A percentile compares a stretch with the other conserved stretches of the same genome.
phyloP scores from a whole-genome alignment of 306 rosid genomes.

The Gillenia trifoliata region DNA sequence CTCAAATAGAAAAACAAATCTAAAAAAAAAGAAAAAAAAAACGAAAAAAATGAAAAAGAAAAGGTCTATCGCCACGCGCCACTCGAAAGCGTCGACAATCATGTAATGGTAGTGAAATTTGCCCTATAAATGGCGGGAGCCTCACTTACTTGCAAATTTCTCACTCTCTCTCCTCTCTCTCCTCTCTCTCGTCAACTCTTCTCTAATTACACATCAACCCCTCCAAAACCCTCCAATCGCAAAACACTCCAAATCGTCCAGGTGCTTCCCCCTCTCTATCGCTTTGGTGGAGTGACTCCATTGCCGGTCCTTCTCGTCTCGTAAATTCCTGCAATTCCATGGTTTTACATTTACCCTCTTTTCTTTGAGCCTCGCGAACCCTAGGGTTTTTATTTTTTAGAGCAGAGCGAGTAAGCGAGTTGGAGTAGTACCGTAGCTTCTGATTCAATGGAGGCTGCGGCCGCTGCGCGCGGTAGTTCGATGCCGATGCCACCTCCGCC shows the following conservation, averaged over 20 bases:
- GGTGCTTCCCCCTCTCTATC: not conserved
- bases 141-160: constrained; percentile 5
- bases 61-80: constrained; percentile 33
- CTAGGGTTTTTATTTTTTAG: constrained; percentile 44
- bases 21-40: too few species aligned
- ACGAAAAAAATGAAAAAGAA: too few species aligned
- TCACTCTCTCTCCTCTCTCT: constrained; percentile 22
- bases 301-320: not conserved
- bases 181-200: constrained; percentile 16
- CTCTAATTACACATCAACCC: constrained; percentile 29
- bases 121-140: constrained; percentile 59
- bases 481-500: constrained; percentile 47
- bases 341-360: constrained; percentile 17
- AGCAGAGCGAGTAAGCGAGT: constrained; percentile 18
- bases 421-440: constrained; percentile 25
- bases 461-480: constrained; percentile 58
- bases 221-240: constrained; percentile 31
- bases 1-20: not conserved
- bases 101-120: constrained; percentile 12
- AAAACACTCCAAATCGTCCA: constrained; percentile 18
- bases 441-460: constrained; percentile 76
- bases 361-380: not conserved
- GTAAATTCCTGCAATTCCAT: constrained; percentile 21
- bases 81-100: constrained; percentile 12
- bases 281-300: constrained; percentile 2